Evolutionary conservation across 2,329 filamentous ascomycete genomes (phyloP), one percentile per base, ranked within the genome.

Genomic region (Ilyonectria sp.): DNA sequence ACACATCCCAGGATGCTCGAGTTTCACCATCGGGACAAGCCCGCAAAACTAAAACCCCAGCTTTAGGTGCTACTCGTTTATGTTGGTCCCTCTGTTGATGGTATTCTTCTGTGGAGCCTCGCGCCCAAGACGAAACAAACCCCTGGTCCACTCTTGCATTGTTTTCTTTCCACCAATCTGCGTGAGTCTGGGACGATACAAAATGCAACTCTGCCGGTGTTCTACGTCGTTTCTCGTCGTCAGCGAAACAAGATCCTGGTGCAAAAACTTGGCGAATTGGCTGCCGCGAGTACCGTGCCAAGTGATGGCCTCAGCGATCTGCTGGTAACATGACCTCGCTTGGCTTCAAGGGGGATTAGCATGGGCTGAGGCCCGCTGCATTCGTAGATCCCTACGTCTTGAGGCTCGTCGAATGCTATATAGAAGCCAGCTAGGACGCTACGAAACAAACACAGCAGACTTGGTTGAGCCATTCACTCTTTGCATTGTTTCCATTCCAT

Each of bases 91-190:
- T 40, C 17, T 40, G 35, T 40, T 40, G 11, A 13, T 40, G 10
- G 35, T 1, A 6, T 26, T 6, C 26, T 6, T 4, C 6, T n/a
- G 26, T 33, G 49, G n/a, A 33, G n/a, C 49, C 49, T 6, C 29
- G n/a, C 6, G 4, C 17, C 33, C 9, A 33, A 21, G 49, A 33
- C 31, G 50, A 53, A 53, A 53, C 50, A 35, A 53, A 21, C 19
- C n/a, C 50, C 50, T 33, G n/a, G n/a, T 10, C 31, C 50, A 53
- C 50, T n/a, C 1, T 53, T 3, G 31, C 17, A 5, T 19, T 6
- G 26, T 33, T 15, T 15, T 53, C 35, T 53, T 53, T 23, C 50
- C 50, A 53, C 50, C 13, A 53, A 53, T 53, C 50, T 6, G 5
- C 10, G 11, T 17, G 10, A 21, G n/a, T 31, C 9, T 35, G 13